These are phyloP conservation scores for Zygotorulaspora sp. DNA, from an alignment of 805 yeast species.

Conservation along the genomic window DNA sequence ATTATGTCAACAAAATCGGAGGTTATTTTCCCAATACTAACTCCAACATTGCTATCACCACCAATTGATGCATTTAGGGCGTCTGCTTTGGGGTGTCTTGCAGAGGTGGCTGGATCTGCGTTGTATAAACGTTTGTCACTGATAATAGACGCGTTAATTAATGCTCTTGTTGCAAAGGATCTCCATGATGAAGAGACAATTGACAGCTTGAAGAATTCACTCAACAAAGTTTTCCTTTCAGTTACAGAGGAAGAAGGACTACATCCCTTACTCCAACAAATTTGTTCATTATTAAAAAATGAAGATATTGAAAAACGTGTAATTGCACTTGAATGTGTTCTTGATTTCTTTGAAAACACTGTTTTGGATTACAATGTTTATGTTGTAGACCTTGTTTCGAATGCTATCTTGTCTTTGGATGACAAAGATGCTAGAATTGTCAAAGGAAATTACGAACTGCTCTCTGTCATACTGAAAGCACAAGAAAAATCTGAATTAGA, in stretches of 20 bases:
- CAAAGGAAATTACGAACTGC: constrained; percentile 57
- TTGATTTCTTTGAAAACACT: constrained; percentile 63
- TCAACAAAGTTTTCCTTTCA: constrained; percentile 67
- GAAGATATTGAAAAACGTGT: constrained; percentile 65
- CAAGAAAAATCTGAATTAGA: constrained; percentile 77
- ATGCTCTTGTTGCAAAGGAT: constrained; percentile 43
- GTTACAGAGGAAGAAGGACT: constrained; percentile 74
- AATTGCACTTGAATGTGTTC: constrained; percentile 61
- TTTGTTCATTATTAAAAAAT: constrained; percentile 68
- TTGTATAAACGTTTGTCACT: constrained; percentile 65
- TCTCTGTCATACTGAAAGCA: constrained; percentile 60
- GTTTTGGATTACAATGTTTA: constrained; percentile 66
- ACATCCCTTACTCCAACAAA: constrained; percentile 78
- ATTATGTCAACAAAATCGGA: constrained; percentile 88
- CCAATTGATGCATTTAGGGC: constrained; percentile 85
- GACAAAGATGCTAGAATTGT: constrained; percentile 63
- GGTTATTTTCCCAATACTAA: constrained; percentile 85
- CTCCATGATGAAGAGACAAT: constrained; percentile 39
- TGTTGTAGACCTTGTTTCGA: constrained; percentile 67
- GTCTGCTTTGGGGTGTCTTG: constrained; percentile 78
- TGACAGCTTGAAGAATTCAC: constrained; percentile 46
- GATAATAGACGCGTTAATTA: constrained; percentile 70
- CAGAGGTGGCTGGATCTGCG: constrained; percentile 85
- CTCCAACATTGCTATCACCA: constrained; percentile 75
- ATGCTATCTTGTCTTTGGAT: constrained; percentile 66